A percentile compares a stretch with the other conserved stretches of the same genome.
These are phyloP conservation scores for Margaritispora aquatica DNA, from an alignment of 495 filamentous ascomycete genomes.

Conservation along the genomic window DNA sequence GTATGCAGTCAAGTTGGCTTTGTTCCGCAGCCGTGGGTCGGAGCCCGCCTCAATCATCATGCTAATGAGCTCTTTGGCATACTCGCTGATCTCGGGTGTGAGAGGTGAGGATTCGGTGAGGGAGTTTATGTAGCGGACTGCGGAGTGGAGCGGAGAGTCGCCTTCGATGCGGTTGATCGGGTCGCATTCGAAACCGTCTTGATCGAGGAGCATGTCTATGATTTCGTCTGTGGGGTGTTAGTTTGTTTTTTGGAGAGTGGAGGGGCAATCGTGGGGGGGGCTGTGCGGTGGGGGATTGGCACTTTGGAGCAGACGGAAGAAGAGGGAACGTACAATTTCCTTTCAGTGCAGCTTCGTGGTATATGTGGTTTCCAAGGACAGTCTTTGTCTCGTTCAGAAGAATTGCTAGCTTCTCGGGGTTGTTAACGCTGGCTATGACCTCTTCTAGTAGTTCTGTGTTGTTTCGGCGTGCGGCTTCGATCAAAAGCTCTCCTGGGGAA, in stretches of 20 bases:
- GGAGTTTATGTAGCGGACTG: constrained; percentile 76
- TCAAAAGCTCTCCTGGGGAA: constrained; percentile 72
- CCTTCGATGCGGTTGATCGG: constrained; percentile 71
- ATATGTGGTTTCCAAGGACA: constrained; percentile 74
- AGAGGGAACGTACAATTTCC: constrained; percentile 67
- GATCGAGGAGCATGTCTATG: constrained; percentile 89
- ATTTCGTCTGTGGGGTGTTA: constrained; percentile 62
- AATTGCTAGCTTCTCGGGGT: constrained; percentile 42
- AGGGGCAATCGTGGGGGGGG: neutral
- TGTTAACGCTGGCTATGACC: constrained; percentile 41
- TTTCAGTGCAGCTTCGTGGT: constrained; percentile 81
- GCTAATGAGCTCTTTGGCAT: constrained; percentile 64
- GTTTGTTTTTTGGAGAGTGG: neutral
- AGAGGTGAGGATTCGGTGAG: constrained; percentile 27
- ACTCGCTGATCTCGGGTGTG: constrained; percentile 44
- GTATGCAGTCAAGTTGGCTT: constrained; percentile 58
- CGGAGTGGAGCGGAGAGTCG: constrained; percentile 87
- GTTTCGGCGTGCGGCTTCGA: constrained; percentile 91
- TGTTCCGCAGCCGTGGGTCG: constrained; percentile 68
- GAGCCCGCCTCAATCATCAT: constrained; percentile 93
- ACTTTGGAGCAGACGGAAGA: neutral
- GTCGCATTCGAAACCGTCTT: constrained; percentile 92
- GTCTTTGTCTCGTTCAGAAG: constrained; percentile 82
- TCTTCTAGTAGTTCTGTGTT: constrained; percentile 74
- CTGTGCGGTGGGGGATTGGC: neutral